Evolutionary conservation across 176 grass and related monocot genomes (phyloP).

Genomic region (Triticum monococcum): DNA sequence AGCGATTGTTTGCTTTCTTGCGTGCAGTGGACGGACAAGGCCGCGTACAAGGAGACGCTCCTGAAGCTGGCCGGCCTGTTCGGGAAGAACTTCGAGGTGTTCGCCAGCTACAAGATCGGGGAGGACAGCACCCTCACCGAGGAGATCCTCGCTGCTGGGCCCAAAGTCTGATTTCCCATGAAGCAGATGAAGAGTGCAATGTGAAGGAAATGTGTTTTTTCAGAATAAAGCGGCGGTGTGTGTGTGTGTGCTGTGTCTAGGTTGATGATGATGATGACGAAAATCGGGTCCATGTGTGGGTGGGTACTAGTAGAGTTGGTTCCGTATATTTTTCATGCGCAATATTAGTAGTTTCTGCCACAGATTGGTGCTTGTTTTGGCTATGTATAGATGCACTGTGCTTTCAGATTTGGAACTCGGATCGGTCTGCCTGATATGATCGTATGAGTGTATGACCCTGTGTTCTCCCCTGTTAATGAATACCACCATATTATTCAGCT

Average conservation of each 20-base stretch:
- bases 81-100: constrained; percentile 98
- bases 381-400: constrained; percentile 26
- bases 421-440: neutral
- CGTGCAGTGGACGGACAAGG: constrained; percentile 79
- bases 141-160: constrained; percentile 92
- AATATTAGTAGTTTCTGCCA: neutral
- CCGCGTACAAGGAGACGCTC: constrained; percentile 74
- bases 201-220: neutral
- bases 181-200: constrained; percentile 9
- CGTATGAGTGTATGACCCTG: neutral
- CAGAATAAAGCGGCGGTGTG: constrained; percentile 47
- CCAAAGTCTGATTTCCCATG: constrained; percentile 64
- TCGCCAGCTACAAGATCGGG: constrained; percentile 82
- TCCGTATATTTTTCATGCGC: constrained; percentile 20
- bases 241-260: neutral
- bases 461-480: neutral
- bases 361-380: constrained; percentile 5
- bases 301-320: constrained; percentile 8
- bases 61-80: constrained; percentile 88
- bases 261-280: neutral
- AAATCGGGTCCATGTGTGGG: constrained; percentile 8
- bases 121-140: constrained; percentile 68
- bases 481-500: neutral
- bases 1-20: neutral
- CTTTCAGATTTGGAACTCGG: neutral